A percentile compares a stretch with the other conserved stretches of the same genome.
Conservation (phyloP, 2,329 filamentous ascomycete species). For the Neofusicoccum umdonicola region DNA sequence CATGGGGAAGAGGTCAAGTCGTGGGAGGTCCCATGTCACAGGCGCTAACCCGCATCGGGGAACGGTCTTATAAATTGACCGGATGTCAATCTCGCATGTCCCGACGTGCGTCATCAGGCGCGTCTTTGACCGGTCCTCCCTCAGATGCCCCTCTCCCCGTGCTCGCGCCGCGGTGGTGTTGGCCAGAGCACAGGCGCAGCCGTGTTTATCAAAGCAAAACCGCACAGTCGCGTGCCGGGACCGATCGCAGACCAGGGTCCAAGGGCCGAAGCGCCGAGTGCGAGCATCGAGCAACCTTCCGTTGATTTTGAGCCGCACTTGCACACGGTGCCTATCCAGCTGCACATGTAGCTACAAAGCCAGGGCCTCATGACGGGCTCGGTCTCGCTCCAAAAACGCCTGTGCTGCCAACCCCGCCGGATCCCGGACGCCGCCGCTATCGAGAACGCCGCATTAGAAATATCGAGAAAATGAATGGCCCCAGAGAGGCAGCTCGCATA, state of each 20-base stretch:
- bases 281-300: background rate
- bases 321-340: background rate
- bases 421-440: background rate
- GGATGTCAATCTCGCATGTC: constrained; percentile 13
- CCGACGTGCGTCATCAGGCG: constrained; percentile 6
- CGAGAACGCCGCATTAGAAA: background rate
- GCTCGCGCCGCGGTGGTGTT: background rate
- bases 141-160: constrained; percentile 1
- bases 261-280: background rate
- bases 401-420: background rate
- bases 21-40: constrained; percentile 9
- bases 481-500: background rate
- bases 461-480: background rate
- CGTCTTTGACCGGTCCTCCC: constrained; percentile 1
- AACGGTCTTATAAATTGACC: constrained; percentile 17
- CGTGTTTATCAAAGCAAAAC: background rate
- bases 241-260: constrained; percentile 7
- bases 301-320: background rate
- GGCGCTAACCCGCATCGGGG: constrained; percentile 13
- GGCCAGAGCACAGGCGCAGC: background rate
- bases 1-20: constrained; percentile 18
- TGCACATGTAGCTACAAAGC: background rate
- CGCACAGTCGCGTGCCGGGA: background rate
- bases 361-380: background rate
- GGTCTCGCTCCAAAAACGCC: constrained; percentile 9